Percentiles rank a stretch among this genome's conserved stretches.
These are phyloP conservation scores for Exserohilum rostratum DNA, from an alignment of 2,329 filamentous ascomycete species.

Conservation along the genomic window DNA sequence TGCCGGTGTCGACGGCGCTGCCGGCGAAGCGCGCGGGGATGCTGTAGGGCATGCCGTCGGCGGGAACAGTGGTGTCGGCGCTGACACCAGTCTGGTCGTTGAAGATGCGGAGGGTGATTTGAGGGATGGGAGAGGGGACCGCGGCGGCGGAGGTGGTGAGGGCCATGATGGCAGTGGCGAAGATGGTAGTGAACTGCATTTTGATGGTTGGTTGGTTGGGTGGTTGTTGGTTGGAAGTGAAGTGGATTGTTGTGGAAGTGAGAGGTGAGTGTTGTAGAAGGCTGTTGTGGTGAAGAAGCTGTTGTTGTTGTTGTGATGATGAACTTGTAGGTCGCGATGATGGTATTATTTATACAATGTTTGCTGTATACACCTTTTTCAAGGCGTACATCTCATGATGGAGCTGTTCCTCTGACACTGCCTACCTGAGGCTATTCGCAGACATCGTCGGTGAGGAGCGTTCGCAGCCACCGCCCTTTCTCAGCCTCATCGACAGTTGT, in stretches of 20 bases:
- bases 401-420: background rate
- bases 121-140: conserved; percentile 1
- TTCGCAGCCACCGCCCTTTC: conserved; percentile 2
- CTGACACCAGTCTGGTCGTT: conserved; percentile 15
- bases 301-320: background rate
- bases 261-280: no score
- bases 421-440: conserved; percentile 6
- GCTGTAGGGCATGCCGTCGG: conserved; percentile 5
- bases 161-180: conserved; percentile 15
- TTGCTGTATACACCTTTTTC: background rate
- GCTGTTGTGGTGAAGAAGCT: background rate
- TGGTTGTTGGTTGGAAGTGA: conserved; percentile 5
- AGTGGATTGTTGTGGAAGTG: background rate
- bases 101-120: conserved; percentile 17
- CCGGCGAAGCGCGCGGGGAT: conserved; percentile 10
- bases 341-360: conserved; percentile 3
- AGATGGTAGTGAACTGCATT: conserved; percentile 22
- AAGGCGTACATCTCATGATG: background rate
- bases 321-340: background rate
- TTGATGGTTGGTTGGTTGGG: conserved; percentile 6
- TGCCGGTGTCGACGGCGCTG: conserved; percentile 13
- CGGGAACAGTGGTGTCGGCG: conserved; percentile 11
- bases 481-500: background rate
- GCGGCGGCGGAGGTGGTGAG: conserved; percentile 11
- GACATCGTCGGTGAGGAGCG: conserved; percentile 1